Conservation (phyloP, 495 filamentous ascomycete species). For the Hypoxylon trugodes region DNA sequence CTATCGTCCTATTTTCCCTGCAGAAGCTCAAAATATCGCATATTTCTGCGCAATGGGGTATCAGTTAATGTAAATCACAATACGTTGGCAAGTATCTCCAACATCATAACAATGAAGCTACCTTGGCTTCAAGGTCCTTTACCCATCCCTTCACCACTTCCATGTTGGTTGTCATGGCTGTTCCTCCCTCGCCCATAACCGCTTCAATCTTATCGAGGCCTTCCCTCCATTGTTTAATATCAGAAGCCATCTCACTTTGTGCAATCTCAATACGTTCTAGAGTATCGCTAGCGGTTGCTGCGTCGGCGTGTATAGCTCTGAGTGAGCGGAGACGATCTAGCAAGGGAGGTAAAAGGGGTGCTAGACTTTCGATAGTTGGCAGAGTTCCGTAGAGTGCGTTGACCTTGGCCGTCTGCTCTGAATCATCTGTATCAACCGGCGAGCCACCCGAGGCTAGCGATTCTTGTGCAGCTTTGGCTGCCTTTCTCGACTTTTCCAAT, state of each 20-base stretch:
- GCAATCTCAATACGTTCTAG: constrained; percentile 78
- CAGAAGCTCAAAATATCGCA: neutral
- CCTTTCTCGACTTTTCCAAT: constrained; percentile 74
- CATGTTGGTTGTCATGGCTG: constrained; percentile 77
- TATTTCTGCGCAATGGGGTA: constrained; percentile 26
- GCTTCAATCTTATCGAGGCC: constrained; percentile 81
- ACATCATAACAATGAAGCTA: constrained; percentile 62
- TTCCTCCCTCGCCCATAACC: constrained; percentile 72
- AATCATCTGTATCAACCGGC: constrained; percentile 52
- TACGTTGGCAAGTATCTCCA: neutral
- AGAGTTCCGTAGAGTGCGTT: constrained; percentile 91
- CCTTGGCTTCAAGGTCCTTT: constrained; percentile 80
- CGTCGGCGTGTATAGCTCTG: constrained; percentile 83
- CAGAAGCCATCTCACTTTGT: constrained; percentile 82
- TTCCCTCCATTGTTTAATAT: constrained; percentile 87
- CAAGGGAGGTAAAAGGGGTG: constrained; percentile 84
- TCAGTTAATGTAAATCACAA: constrained; percentile 20
- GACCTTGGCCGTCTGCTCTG: constrained; percentile 83
- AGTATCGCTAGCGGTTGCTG: constrained; percentile 82
- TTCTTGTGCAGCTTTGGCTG: constrained; percentile 72
- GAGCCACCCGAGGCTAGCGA: constrained; percentile 58
- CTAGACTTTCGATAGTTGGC: constrained; percentile 85
- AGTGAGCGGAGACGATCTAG: constrained; percentile 87
- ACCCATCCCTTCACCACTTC: constrained; percentile 88
- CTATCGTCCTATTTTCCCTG: too few relatives aligned